Base-by-base conservation (phyloP, 2,329 filamentous ascomycete species). In the Alternaria sp. region DNA sequence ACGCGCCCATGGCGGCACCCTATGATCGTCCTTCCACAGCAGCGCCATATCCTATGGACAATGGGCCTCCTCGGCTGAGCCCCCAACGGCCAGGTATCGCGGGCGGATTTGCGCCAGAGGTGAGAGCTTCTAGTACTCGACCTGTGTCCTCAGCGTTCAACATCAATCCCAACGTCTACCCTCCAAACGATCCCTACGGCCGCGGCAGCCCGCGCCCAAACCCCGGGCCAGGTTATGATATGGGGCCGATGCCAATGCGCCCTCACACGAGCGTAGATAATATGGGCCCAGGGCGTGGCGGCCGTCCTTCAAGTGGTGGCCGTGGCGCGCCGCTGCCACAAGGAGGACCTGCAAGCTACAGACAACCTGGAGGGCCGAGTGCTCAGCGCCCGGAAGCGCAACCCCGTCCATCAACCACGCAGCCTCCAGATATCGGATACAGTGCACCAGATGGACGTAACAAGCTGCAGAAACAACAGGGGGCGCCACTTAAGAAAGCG, bases 21-120 rank as follows among this genome's bases (percentile, higher is more conserved):
- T 76, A 75, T 15, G 76, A 80, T 18, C 76, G 80, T 26, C 83
- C 87, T 33, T 79, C 87, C 15, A 86, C 89, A 10, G 84, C 86
- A 21, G 88, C 89, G 2, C 91, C 91, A 1, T 94, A 94, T 71
- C 91, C 91, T 0, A 85, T 89, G 54, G 90, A 92, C 67, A 89
- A 92, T 68, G 83, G 84, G 57, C 86, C 88, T 20, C 82, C 85
- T 50, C 84, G 83, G n/a, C 76, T 78, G 54, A 72, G 70, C 37
- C 69, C 71, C 20, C 68, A 69, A 55, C 73, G 74, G 41, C 69
- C 78, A 60, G 64, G 49, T 63, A 73, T 73, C 53, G 78, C 78
- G 28, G 80, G 80, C 10, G 82, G 80, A 21, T 82, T 83, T 69
- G 80, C 77, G 37, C 77, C 85, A 3, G 83, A 84, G 43, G 75